Percentiles rank a stretch among this genome's conserved stretches.
phyloP scores from a whole-genome alignment of 805 yeast species.

The Candida lessepsii region DNA sequence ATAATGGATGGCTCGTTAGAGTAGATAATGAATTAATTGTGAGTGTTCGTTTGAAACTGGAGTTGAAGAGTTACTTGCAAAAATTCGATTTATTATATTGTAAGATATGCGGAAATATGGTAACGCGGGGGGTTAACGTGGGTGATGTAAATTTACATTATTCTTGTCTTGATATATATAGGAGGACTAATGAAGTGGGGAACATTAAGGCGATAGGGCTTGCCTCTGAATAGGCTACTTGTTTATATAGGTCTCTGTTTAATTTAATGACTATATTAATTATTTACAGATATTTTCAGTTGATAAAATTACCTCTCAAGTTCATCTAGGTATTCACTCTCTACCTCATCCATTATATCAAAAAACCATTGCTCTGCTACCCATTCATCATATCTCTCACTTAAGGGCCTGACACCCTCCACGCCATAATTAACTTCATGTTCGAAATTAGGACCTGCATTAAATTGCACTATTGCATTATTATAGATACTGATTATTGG shows the following conservation, averaged over 20 bases:
- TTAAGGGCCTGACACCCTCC: slow-evolving; percentile 41
- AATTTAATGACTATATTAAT: background rate
- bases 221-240: too few relatives aligned
- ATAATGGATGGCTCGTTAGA: slow-evolving; percentile 13
- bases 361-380: slow-evolving; percentile 78
- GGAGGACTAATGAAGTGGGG: slow-evolving; percentile 23
- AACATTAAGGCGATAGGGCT: slow-evolving; percentile 3
- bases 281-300: too few relatives aligned
- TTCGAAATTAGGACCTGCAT: slow-evolving; percentile 65
- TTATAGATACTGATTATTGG: slow-evolving; percentile 84
- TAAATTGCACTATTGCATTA: slow-evolving; percentile 71
- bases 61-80: slow-evolving; percentile 43
- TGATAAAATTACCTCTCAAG: slow-evolving; percentile 29
- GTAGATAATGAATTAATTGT: slow-evolving; percentile 22
- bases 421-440: slow-evolving; percentile 31
- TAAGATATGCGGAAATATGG: slow-evolving; percentile 49
- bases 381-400: slow-evolving; percentile 61
- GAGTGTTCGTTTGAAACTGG: slow-evolving; percentile 42
- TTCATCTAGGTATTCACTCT: slow-evolving; percentile 53
- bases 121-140: slow-evolving; percentile 51
- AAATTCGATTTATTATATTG: slow-evolving; percentile 34
- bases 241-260: too few relatives aligned
- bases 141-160: slow-evolving; percentile 46
- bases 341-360: slow-evolving; percentile 85
- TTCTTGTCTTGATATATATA: slow-evolving; percentile 44